Conservation (phyloP, 169 alveolate species). For the Cardiosporidium cionae region DNA sequence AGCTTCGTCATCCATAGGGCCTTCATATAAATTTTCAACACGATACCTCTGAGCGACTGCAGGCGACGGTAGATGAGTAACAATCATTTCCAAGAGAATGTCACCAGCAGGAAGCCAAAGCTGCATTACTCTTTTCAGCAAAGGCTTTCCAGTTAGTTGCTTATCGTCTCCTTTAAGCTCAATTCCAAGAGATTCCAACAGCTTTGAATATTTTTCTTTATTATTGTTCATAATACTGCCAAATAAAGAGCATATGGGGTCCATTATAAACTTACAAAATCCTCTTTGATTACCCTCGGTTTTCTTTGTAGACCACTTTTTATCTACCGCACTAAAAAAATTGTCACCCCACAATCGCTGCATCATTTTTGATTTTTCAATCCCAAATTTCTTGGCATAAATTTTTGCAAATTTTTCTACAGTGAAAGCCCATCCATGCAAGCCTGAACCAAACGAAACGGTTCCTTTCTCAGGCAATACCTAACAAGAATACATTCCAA, state of each 20-base stretch:
- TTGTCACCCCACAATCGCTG: conserved; percentile 97
- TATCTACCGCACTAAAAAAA: conserved; percentile 89
- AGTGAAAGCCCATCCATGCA: conserved; percentile 99
- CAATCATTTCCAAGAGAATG: conserved; percentile 95
- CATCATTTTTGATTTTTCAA: conserved; percentile 88
- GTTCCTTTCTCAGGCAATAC: conserved; percentile 95
- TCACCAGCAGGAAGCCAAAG: conserved; percentile 99
- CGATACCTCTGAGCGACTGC: conserved; percentile 94
- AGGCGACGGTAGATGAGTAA: conserved; percentile 97
- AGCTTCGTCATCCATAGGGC: conserved; percentile 97
- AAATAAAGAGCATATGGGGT: conserved; percentile 92
- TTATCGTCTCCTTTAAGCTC: conserved; percentile 84
- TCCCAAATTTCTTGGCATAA: conserved; percentile 90
- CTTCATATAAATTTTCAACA: conserved; percentile 93
- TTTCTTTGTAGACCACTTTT: conserved; percentile 75
- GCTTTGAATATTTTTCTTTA: conserved; percentile 78
- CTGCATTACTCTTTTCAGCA: conserved; percentile 95
- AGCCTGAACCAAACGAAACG: conserved; percentile 97
- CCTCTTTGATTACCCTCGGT: conserved; percentile 39
- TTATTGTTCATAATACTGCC: conserved; percentile 84
- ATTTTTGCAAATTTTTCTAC: conserved; percentile 90
- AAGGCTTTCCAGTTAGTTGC: conserved; percentile 88
- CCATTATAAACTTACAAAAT: conserved; percentile 95
- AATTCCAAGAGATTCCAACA: conserved; percentile 83
- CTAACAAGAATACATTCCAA: no score